Base-by-base conservation (phyloP, 2,329 filamentous ascomycete genomes). In the Aspergillus carbonarius region DNA sequence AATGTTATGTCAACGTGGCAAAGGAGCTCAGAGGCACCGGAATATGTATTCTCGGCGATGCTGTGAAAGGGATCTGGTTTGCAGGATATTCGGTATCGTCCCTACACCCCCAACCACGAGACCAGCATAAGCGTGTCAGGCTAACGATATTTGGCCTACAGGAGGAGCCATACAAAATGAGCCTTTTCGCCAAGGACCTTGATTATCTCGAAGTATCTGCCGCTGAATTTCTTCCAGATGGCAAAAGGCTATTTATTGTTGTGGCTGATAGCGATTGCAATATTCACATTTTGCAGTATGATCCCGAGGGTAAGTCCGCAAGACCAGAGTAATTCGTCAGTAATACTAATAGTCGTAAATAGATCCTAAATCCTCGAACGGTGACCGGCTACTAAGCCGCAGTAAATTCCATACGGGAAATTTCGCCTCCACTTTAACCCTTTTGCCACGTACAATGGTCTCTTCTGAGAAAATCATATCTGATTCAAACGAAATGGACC, bases 131-230 rank as follows among this genome's bases (percentile, higher is more conserved):
- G 18, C 17, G 8, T 35, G 20, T 39, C 40, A 20, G 48, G 20
- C 34, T 60, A 25, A 63, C 59, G 47, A 52, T n/a, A 27, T 17
- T 18, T 32, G n/a, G 20, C 39, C 18, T 64, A 47, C 47, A 85
- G 77, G 93, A 99, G 77, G 95, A 98, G 70, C 95, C 95, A 0
- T 99, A 98, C 73, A 93, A 90, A 66, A 92, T 99, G 86, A 89
- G 92, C 62, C 83, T 97, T 3, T 92, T 98, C 65, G 92, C 93
- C 42, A 97, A 97, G 76, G 91, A 89, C 67, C 84, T 88, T 39
- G 88, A 90, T 18, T 85, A 85, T 44, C 81, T 97, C 67, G 90
- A 95, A 68, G 85, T 96, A 18, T 76, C 96, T 34, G 85, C 88
- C 5, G 91, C 91, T 1, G 93, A 98, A 59, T 93, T 99, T 69